Conservation (phyloP, 2,329 filamentous ascomycete genomes). For the Venturia asperata region DNA sequence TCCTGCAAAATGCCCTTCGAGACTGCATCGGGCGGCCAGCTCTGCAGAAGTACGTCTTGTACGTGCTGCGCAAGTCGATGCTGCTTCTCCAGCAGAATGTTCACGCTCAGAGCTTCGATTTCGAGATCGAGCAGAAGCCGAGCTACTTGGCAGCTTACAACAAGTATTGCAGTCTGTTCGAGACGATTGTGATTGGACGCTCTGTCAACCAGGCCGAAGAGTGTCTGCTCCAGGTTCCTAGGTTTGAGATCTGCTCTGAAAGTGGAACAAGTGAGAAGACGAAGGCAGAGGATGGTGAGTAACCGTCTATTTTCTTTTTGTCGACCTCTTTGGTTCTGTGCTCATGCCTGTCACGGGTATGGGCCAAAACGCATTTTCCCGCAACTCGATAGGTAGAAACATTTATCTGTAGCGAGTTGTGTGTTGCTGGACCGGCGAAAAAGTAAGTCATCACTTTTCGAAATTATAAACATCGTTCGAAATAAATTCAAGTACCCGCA, state of each 20-base stretch:
- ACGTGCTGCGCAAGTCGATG: slow-evolving; percentile 14
- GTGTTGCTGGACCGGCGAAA: too few species aligned
- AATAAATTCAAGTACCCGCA: not conserved
- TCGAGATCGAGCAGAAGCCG: slow-evolving; percentile 18
- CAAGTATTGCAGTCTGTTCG: slow-evolving; percentile 40
- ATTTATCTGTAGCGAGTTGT: too few species aligned
- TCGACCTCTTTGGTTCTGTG: not conserved
- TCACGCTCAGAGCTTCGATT: not conserved
- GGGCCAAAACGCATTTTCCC: too few species aligned
- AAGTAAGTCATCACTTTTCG: too few species aligned
- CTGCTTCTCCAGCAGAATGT: slow-evolving; percentile 10
- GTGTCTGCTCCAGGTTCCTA: slow-evolving; percentile 28
- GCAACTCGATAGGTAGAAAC: too few species aligned
- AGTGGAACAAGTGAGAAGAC: slow-evolving; percentile 17
- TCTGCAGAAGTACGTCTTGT: not conserved
- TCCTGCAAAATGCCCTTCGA: not conserved
- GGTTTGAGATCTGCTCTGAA: not conserved
- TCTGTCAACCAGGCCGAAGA: slow-evolving; percentile 44
- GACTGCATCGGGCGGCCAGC: not conserved
- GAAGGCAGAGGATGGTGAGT: slow-evolving; percentile 23
- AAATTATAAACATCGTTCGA: not conserved
- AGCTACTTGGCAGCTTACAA: slow-evolving; percentile 33
- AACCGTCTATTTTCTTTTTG: slow-evolving; percentile 18
- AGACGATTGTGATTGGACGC: slow-evolving; percentile 42
- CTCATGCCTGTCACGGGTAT: not conserved